phyloP scores from a whole-genome alignment of 805 yeast genomes.

The Ascoidea asiatica region DNA sequence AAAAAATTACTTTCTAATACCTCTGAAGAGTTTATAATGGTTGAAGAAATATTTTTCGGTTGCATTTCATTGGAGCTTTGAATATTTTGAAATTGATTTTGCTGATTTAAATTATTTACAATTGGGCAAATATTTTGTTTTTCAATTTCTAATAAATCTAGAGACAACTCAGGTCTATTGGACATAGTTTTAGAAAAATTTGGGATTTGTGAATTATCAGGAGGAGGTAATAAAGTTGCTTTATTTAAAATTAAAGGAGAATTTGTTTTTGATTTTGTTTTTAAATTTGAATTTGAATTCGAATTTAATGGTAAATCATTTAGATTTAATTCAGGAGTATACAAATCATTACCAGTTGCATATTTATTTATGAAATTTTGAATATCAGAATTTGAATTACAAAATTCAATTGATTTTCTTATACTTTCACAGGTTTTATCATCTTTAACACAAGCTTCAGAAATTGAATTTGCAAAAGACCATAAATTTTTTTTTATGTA shows the following conservation, averaged over 20 bases:
- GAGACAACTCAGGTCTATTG: too few relatives aligned
- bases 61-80: conserved; percentile 1
- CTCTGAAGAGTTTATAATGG: background rate
- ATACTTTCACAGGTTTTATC: conserved; percentile 68
- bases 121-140: too few relatives aligned
- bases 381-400: conserved; percentile 50
- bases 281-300: conserved; percentile 35
- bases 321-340: conserved; percentile 40
- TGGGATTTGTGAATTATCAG: too few relatives aligned
- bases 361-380: conserved; percentile 34
- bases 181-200: too few relatives aligned
- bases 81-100: conserved; percentile 1
- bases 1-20: background rate
- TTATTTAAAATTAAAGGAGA: background rate
- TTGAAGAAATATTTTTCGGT: conserved; percentile 7
- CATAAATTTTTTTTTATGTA: conserved; percentile 59
- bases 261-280: background rate
- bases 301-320: conserved; percentile 48
- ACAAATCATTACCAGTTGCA: conserved; percentile 44
- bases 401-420: conserved; percentile 51
- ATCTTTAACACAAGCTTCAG: conserved; percentile 64
- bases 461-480: conserved; percentile 63
- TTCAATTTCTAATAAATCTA: too few relatives aligned
- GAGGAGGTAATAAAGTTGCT: background rate
- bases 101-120: too few relatives aligned